Evolutionary conservation across 345 rosid genomes (phyloP), one percentile per base, ranked within the genome.

Genomic region (Pelargonium nanum): DNA sequence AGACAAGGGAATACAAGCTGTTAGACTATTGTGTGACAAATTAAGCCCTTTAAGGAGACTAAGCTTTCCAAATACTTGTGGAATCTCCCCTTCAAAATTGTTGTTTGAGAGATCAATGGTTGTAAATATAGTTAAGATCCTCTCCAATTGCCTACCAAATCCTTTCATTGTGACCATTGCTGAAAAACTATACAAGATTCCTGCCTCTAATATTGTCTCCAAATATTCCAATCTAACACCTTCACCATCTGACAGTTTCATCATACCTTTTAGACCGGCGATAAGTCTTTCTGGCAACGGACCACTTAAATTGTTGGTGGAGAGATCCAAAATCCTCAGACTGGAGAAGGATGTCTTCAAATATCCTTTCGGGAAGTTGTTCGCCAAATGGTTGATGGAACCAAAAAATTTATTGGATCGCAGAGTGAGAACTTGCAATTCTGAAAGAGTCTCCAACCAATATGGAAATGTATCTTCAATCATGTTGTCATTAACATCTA

Each of bases 401-500:
- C 83, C 75, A 2, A 69, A 26, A 1, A 81, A 34, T 2, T 26
- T 68, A 52, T 74, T 78, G 5, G 71, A 71, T 0, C 57, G 1
- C 6, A 75, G n/a, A 13, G 52, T 22, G 45, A 79, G 75, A 19
- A 69, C 70, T 28, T 70, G 65, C 4, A 74, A 60, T 0, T 6
- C 4, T 0, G 63, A 59, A 3, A 76, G 77, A 53, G 53, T 7
- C 62, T 9, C 74, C 60, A 72, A 64, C 77, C 75, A 74, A 40
- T 5, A 2, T 0, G 74, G 81, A 17, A 81, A 74, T 3, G 30
- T 57, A 50, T 53, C 77, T 1, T 65, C 45, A 3, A 78, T 54
- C 22, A 30, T 48, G 15, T 76, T 81, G 59, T 73, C 67, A 1
- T 69, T 65, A 5, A 82, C 26, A 32, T 79, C 70, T 0, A 79